Evolutionary conservation across 257 asterid species (phyloP).

Genomic region (Hygrophila difformis): DNA sequence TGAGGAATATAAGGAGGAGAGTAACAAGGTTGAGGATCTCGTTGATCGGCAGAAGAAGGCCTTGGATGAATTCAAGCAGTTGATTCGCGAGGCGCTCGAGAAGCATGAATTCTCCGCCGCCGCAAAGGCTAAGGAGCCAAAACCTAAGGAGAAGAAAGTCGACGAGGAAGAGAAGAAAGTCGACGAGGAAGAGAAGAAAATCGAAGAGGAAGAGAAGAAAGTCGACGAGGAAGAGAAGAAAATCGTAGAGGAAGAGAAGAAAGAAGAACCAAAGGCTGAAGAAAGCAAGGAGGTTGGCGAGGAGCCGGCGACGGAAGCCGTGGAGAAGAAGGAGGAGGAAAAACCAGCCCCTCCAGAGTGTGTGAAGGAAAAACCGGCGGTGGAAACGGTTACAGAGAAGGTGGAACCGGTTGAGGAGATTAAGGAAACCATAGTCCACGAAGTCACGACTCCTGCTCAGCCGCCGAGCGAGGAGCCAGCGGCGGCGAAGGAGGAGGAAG

Average conservation of each 20-base stretch:
- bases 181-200: conserved; percentile 3
- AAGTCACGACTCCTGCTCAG: conserved; percentile 28
- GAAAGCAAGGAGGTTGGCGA: no score
- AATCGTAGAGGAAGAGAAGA: conserved; percentile 5
- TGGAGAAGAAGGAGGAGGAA: conserved; percentile 15
- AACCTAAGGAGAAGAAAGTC: conserved; percentile 8
- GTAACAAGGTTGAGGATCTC: conserved; percentile 59
- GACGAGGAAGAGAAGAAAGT: conserved; percentile 13
- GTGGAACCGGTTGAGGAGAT: conserved; percentile 35
- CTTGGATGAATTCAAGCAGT: conserved; percentile 39
- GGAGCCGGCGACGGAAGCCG: conserved; percentile 17
- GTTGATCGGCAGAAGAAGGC: conserved; percentile 58
- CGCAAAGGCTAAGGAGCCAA: conserved; percentile 17
- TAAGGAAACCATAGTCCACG: conserved; percentile 51
- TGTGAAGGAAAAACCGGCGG: conserved; percentile 12
- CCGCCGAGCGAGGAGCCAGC: conserved; percentile 24
- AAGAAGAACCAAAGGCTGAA: no score
- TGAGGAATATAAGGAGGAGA: conserved; percentile 56
- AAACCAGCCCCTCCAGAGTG: conserved; percentile 11
- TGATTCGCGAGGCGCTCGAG: conserved; percentile 53
- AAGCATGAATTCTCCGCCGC: conserved; percentile 45
- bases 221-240: conserved; percentile 13
- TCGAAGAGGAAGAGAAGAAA: conserved; percentile 13
- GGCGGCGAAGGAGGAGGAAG: conserved; percentile 20
- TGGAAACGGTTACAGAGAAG: conserved; percentile 17